Base-by-base conservation (phyloP, 768 basidiomycete genomes). In the Lanmaoa pseudosensibilis region DNA sequence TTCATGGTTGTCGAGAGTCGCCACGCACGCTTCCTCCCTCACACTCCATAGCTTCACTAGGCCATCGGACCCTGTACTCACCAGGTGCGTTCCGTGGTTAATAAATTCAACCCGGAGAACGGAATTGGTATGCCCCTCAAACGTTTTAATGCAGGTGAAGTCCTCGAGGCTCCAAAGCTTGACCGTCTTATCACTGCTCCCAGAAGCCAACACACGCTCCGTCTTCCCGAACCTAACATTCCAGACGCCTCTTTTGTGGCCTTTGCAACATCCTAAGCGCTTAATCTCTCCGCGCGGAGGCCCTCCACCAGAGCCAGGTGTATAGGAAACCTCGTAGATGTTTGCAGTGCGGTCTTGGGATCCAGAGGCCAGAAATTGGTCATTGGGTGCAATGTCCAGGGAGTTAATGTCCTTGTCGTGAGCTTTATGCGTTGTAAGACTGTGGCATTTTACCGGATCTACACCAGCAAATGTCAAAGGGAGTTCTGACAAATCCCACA, bases 341-440 rank as follows among this genome's bases (percentile, higher is more conserved):
- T 98, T 98, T 52, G 91, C 93, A 13, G 92, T 92, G 56, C 90
- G 89, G 73, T 99, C 97, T 69, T 98, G 97, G 19, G 94, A 97
- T 21, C 94, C 97, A 4, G 95, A 96, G 10, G 86, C 96, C 44
- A 98, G 81, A 55, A 95, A 73, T 57, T 79, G 80, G 70, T 97
- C 92, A 68, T 96, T 92, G 6, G 93, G 94, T 4, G 96, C 79
- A 16, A 98, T 78, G 70, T 98, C 97, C 39, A 99, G 80, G 54
- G 94, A 86, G 72, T 99, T 99, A 75, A 99, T 98, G 73, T 98
- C 97, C 75, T 98, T 98, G 52, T 98, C 97, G 73, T 98, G 97
- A 13, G 94, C 92, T 69, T 89, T 91, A 48, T 87, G 83, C 13
- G 97, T 98, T 34, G 82, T 81, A 34, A 98, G 77, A 59, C 92